These are phyloP conservation scores for Chlorella vulgaris DNA, from an alignment of 139 green algal genomes.

Conservation along the genomic window DNA sequence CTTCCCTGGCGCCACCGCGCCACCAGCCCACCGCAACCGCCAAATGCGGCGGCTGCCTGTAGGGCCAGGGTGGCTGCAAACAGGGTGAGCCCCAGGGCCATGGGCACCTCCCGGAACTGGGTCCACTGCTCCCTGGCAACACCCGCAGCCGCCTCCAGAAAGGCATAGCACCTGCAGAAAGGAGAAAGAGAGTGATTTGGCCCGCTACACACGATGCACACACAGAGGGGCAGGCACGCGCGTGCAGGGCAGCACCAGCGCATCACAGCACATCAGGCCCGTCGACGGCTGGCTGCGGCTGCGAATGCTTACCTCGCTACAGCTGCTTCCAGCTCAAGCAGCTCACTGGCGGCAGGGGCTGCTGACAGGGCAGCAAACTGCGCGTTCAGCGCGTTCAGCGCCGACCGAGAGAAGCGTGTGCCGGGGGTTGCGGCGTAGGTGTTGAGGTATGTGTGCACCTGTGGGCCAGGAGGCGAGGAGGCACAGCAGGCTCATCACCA, in stretches of 20 bases:
- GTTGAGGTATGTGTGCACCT: conserved; percentile 77
- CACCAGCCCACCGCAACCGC: not conserved
- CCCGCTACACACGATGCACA: too few species aligned
- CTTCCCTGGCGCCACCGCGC: not conserved
- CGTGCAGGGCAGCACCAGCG: too few species aligned
- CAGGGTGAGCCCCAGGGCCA: conserved; percentile 61
- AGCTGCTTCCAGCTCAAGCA: not conserved
- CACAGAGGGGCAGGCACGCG: too few species aligned
- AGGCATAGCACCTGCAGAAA: conserved; percentile 31
- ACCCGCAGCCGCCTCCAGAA: conserved; percentile 53
- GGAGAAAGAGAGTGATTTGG: too few species aligned
- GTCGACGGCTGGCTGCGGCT: too few species aligned
- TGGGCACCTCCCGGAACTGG: conserved; percentile 62
- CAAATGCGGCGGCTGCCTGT: conserved; percentile 34
- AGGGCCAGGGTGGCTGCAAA: conserved; percentile 43
- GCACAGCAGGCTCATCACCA: not conserved
- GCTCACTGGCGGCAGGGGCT: not conserved
- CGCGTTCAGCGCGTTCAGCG: conserved; percentile 36
- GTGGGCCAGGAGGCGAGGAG: not conserved
- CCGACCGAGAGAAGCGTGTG: conserved; percentile 42
- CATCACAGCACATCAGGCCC: too few species aligned
- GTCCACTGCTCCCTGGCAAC: conserved; percentile 79
- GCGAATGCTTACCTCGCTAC: not conserved
- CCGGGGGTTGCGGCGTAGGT: conserved; percentile 58
- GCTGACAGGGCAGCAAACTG: conserved; percentile 26